phyloP scores from a whole-genome alignment of 2,329 filamentous ascomycete species.

The Torrubiellomyces zombiae region DNA sequence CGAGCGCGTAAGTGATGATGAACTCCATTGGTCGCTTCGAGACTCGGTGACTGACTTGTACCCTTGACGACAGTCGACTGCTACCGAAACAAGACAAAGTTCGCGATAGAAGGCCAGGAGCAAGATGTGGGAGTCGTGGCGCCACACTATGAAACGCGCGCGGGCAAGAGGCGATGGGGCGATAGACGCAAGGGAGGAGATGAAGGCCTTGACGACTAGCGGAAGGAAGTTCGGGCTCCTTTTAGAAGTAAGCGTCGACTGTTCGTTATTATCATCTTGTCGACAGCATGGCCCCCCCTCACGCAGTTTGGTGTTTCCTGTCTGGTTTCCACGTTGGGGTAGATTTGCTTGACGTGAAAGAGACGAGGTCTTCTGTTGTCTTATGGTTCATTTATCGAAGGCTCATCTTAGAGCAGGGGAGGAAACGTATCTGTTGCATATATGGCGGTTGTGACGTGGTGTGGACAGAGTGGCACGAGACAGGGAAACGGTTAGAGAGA shows the following conservation, averaged over 20 bases:
- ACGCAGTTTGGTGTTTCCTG: background rate
- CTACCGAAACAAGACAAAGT: constrained; percentile 82
- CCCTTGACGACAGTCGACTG: constrained; percentile 54
- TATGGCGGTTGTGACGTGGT: too few species aligned
- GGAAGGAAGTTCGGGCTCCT: too few species aligned
- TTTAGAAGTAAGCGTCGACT: background rate
- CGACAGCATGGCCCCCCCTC: background rate
- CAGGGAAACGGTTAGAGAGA: too few species aligned
- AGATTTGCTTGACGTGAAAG: background rate
- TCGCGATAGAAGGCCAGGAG: constrained; percentile 61
- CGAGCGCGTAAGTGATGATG: constrained; percentile 57
- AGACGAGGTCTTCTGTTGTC: too few species aligned
- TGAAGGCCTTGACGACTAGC: constrained; percentile 15
- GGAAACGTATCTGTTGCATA: too few species aligned
- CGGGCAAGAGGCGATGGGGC: constrained; percentile 64
- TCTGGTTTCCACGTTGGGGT: background rate
- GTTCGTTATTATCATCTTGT: background rate
- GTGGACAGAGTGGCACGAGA: too few species aligned
- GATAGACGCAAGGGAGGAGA: constrained; percentile 31
- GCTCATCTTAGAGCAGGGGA: too few species aligned
- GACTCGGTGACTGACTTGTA: constrained; percentile 4
- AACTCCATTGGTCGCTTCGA: background rate
- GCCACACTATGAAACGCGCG: constrained; percentile 76
- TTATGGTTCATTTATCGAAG: too few species aligned
- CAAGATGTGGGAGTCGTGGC: constrained; percentile 59